phyloP scores from a whole-genome alignment of 1,284 basidiomycete species.

The Apiotrichum sp. region DNA sequence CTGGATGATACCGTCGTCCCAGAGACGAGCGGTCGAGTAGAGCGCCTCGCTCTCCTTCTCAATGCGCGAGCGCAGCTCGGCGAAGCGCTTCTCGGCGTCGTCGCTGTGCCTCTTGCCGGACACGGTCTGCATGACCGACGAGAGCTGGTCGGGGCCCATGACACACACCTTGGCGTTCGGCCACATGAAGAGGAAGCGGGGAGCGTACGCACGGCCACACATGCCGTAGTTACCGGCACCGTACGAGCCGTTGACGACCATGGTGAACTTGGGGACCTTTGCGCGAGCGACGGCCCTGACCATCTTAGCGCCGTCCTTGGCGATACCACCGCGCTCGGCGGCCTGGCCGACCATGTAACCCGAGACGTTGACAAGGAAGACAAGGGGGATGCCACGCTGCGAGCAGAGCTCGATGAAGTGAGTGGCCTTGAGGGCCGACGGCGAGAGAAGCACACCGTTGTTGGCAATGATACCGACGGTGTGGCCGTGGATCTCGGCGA shows the following conservation, averaged over 20 bases:
- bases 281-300: conserved; percentile 91
- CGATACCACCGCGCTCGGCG: conserved; percentile 89
- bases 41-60: conserved; percentile 78
- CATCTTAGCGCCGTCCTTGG: conserved; percentile 97
- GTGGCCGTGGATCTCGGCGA: conserved; percentile 82
- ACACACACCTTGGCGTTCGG: conserved; percentile 93
- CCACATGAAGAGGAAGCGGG: conserved; percentile 97
- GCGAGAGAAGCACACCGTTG: conserved; percentile 89
- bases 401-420: conserved; percentile 94
- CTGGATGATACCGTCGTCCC: conserved; percentile 92
- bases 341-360: conserved; percentile 94
- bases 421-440: conserved; percentile 86
- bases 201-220: conserved; percentile 86
- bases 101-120: conserved; percentile 26
- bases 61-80: conserved; percentile 64
- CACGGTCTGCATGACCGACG: conserved; percentile 84
- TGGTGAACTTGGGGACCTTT: conserved; percentile 88
- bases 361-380: conserved; percentile 89
- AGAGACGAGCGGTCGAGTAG: conserved; percentile 81
- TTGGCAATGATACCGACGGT: conserved; percentile 82
- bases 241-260: conserved; percentile 90
- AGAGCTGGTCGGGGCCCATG: conserved; percentile 90
- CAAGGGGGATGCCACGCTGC: conserved; percentile 77
- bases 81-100: conserved; percentile 30
- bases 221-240: conserved; percentile 88